Evolutionary conservation across 805 yeast species (phyloP), one percentile per base, ranked within the genome.

Genomic region (Kluyveromyces lactis): DNA sequence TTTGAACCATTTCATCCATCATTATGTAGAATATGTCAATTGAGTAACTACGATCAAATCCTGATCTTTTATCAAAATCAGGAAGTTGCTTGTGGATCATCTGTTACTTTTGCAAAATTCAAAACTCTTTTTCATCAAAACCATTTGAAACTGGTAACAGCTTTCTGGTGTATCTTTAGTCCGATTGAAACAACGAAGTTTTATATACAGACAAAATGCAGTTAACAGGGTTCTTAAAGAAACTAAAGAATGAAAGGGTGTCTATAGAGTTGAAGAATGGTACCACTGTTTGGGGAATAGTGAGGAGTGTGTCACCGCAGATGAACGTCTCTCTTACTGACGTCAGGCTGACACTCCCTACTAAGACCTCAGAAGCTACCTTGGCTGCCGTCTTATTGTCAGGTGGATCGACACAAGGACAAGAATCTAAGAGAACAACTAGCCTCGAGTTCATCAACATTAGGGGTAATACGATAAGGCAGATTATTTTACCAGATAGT

Each of bases 181-280:
- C n/a, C n/a, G n/a, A n/a, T n/a, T n/a, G n/a, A n/a, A n/a, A n/a
- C n/a, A n/a, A n/a, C n/a, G n/a, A n/a, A n/a, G n/a, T n/a, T n/a
- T 5, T n/a, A n/a, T 11, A 12, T 27, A 27, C 24, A 21, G 24
- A 21, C 24, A 9, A 21, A 21, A 60, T 60, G 62, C 58, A 60
- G 40, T 42, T 61, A 24, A 57, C 58, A 6, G 52, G 55, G 39
- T 87, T 90, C 58, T 66, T 90, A 44, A 85, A 85, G 85, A 87
- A 86, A 53, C 67, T 90, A 53, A 75, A 81, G 28, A 79, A 81
- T 42, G 97, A 87, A 62, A 79, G 86, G 37, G 90, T 90, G 1
- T 87, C 90, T 38, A 83, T 89, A 15, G 97, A 89, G 58, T 68
- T 90, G 53, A 90, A 89, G 60, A 86, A 90, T 61, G 97, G 97